Conservation (phyloP, 495 filamentous ascomycete species). For the Usnea hakonensis region DNA sequence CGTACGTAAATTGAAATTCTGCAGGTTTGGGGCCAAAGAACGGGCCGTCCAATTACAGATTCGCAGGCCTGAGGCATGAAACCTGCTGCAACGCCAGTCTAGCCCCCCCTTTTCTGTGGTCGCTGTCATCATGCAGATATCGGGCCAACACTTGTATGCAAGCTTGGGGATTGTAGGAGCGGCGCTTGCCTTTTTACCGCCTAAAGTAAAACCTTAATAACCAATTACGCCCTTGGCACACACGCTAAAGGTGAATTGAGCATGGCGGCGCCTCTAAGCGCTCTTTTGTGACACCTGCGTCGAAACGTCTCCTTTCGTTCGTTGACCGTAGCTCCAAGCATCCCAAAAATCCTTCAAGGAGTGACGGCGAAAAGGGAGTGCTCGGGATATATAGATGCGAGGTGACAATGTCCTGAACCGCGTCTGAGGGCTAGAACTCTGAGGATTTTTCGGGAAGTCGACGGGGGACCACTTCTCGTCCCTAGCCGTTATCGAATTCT, state of each 20-base stretch:
- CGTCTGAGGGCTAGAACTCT: background rate
- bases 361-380: background rate
- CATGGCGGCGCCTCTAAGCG: slow-evolving; percentile 2
- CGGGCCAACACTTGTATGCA: slow-evolving; percentile 3
- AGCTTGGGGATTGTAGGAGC: background rate
- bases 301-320: too few species aligned
- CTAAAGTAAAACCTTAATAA: background rate
- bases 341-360: background rate
- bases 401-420: background rate
- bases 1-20: background rate
- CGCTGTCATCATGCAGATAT: slow-evolving; percentile 11
- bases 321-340: background rate
- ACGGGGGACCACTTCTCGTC: background rate
- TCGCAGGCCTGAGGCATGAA: too few species aligned
- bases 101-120: background rate
- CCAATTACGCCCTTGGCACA: background rate
- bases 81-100: background rate
- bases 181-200: slow-evolving; percentile 11
- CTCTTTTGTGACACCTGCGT: background rate
- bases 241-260: background rate
- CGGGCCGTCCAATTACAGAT: background rate
- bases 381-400: background rate
- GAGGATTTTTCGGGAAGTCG: background rate
- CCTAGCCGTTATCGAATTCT: background rate
- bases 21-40: background rate